phyloP scores from a whole-genome alignment of 768 basidiomycete species.

The Boletus eberwhitei region DNA sequence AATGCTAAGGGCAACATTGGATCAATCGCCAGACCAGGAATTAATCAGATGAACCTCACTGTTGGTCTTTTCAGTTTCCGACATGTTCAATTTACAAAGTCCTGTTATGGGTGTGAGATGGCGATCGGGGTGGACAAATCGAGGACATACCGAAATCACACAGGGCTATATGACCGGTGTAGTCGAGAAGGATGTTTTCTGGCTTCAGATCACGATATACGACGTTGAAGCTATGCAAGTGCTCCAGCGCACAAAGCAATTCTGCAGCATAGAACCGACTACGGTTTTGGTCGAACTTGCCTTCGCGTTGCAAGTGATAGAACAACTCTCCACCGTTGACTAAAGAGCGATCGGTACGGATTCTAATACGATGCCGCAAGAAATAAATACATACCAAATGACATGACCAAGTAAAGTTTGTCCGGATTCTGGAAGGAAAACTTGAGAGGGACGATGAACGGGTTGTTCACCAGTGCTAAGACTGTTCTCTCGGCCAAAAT shows the following conservation, averaged over 20 bases:
- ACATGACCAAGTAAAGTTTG: slow-evolving; percentile 96
- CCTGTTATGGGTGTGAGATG: slow-evolving; percentile 35
- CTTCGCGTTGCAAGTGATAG: slow-evolving; percentile 95
- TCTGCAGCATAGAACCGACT: slow-evolving; percentile 99
- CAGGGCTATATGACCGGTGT: slow-evolving; percentile 95
- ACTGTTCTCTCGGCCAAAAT: slow-evolving; percentile 97
- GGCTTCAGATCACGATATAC: slow-evolving; percentile 98
- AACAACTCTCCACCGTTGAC: slow-evolving; percentile 98
- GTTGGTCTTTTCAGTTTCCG: slow-evolving; percentile 95
- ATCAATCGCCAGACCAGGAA: slow-evolving; percentile 1
- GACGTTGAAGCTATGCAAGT: slow-evolving; percentile 96
- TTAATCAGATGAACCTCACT: slow-evolving; percentile 47
- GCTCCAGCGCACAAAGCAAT: slow-evolving; percentile 89
- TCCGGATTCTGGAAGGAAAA: slow-evolving; percentile 99
- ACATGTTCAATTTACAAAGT: slow-evolving; percentile 96
- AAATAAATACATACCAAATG: slow-evolving; percentile 62
- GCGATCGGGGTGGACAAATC: neutral
- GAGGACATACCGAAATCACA: slow-evolving; percentile 81
- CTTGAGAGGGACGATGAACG: slow-evolving; percentile 98
- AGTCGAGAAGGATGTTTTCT: slow-evolving; percentile 96
- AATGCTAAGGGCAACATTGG: slow-evolving; percentile 54
- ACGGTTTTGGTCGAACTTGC: slow-evolving; percentile 90
- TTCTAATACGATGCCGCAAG: neutral
- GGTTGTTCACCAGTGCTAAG: slow-evolving; percentile 94
- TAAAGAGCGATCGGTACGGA: slow-evolving; percentile 25